A percentile compares a stretch with the other conserved stretches of the same genome.
Conservation (phyloP, 1,139 yeast species). For the Saccharomyces hybrid region DNA sequence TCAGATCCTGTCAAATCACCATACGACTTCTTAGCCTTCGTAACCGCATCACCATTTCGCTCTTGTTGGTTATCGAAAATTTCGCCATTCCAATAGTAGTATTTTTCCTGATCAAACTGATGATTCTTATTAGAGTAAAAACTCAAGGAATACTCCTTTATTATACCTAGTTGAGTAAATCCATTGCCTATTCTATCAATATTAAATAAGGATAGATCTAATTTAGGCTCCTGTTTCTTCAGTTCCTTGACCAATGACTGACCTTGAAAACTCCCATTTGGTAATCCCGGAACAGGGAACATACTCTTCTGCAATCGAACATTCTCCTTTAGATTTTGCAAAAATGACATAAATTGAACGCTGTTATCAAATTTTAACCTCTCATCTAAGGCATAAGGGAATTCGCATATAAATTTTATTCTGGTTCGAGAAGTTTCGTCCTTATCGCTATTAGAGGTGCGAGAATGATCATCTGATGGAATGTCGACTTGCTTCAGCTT, state of each 20-base stretch:
- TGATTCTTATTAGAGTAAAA: not conserved
- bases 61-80: not conserved
- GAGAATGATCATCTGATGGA: not conserved
- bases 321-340: conserved; percentile 14
- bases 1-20: not conserved
- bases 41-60: not conserved
- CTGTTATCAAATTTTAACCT: conserved; percentile 10
- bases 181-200: conserved; percentile 19
- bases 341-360: conserved; percentile 14
- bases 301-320: conserved; percentile 21
- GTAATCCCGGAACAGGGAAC: conserved; percentile 26
- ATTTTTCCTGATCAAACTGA: conserved; percentile 6
- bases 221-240: conserved; percentile 7
- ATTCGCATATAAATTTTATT: not conserved
- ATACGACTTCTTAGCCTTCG: conserved; percentile 1
- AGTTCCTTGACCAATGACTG: conserved; percentile 10
- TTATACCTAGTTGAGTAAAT: conserved; percentile 10
- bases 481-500: not conserved
- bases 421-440: not conserved
- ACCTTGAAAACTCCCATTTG: conserved; percentile 20
- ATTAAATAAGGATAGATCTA: conserved; percentile 19
- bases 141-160: conserved; percentile 9
- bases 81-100: conserved; percentile 9
- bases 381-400: conserved; percentile 11
- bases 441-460: not conserved